Evolutionary conservation across 2,329 filamentous ascomycete genomes (phyloP).

Genomic region (Nothomitra cinnamomea): DNA sequence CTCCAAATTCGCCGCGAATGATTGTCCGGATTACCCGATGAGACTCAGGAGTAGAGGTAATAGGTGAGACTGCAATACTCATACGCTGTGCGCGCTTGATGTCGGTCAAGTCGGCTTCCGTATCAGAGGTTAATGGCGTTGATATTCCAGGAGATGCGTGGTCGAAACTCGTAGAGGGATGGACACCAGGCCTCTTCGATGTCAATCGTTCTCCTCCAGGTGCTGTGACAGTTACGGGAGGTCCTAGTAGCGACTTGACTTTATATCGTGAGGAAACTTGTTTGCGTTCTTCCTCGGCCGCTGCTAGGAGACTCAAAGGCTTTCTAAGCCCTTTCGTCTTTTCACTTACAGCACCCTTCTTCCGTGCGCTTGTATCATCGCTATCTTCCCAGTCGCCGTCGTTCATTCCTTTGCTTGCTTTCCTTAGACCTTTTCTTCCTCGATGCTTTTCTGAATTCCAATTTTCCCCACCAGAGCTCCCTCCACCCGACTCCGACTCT

Average conservation of each 20-base stretch:
- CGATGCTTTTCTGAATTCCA: slow-evolving; percentile 19
- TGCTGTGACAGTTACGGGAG: slow-evolving; percentile 46
- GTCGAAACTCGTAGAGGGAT: slow-evolving; percentile 77
- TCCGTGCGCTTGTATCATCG: slow-evolving; percentile 18
- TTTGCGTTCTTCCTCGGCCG: slow-evolving; percentile 59
- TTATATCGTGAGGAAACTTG: slow-evolving; percentile 37
- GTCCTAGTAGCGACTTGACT: slow-evolving; percentile 47
- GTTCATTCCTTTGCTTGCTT: not conserved
- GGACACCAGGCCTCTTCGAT: slow-evolving; percentile 38
- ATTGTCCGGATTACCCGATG: slow-evolving; percentile 80
- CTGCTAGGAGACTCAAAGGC: slow-evolving; percentile 48
- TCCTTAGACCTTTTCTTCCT: slow-evolving; percentile 20
- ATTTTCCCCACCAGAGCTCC: slow-evolving; percentile 21
- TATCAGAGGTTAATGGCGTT: slow-evolving; percentile 62
- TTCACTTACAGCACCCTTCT: slow-evolving; percentile 16
- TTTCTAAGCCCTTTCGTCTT: slow-evolving; percentile 23
- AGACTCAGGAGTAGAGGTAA: slow-evolving; percentile 56
- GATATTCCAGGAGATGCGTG: slow-evolving; percentile 39
- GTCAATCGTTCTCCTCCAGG: slow-evolving; percentile 41
- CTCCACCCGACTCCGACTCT: slow-evolving; percentile 17
- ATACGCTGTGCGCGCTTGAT: slow-evolving; percentile 80
- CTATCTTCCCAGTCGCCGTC: slow-evolving; percentile 3
- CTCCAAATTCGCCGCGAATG: slow-evolving; percentile 68
- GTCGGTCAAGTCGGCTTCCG: slow-evolving; percentile 68
- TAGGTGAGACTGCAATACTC: slow-evolving; percentile 60